Conservation (phyloP, 257 asterid genomes). For the Vinca minor region DNA sequence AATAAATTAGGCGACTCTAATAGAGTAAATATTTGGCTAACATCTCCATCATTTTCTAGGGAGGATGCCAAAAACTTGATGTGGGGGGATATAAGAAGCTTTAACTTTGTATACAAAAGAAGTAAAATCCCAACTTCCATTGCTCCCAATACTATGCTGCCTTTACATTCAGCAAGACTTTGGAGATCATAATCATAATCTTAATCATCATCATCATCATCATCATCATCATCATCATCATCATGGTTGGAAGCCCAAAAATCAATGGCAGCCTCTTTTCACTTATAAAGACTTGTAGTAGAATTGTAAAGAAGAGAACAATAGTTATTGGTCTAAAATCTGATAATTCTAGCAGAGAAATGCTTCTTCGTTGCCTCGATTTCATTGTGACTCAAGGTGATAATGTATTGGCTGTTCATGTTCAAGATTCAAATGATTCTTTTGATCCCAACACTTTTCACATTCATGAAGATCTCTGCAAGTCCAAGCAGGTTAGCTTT, state of each 20-base stretch:
- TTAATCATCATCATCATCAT: too few relatives aligned
- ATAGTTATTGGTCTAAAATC: constrained; percentile 60
- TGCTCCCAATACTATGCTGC: constrained; percentile 9
- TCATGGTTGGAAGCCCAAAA: constrained; percentile 31
- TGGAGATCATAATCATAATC: too few relatives aligned
- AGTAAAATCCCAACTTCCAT: too few relatives aligned
- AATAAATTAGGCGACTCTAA: too few relatives aligned
- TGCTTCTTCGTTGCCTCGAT: constrained; percentile 53
- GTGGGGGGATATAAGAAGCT: background rate
- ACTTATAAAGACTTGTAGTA: constrained; percentile 28
- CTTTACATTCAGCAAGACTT: constrained; percentile 8
- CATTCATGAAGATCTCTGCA: constrained; percentile 41
- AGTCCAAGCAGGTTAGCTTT: constrained; percentile 32
- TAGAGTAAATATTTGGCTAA: too few relatives aligned
- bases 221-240: too few relatives aligned
- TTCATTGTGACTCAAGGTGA: constrained; percentile 37
- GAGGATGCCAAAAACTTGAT: background rate
- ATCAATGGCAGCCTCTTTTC: constrained; percentile 31
- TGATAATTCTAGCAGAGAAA: constrained; percentile 58
- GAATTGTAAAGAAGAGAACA: constrained; percentile 29
- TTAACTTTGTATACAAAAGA: background rate
- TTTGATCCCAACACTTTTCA: constrained; percentile 63
- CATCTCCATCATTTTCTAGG: background rate
- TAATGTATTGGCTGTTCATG: constrained; percentile 61
- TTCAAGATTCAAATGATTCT: constrained; percentile 32